These are phyloP conservation scores for Fusarium sp. DNA, from an alignment of 2,329 filamentous ascomycete species.

Conservation along the genomic window DNA sequence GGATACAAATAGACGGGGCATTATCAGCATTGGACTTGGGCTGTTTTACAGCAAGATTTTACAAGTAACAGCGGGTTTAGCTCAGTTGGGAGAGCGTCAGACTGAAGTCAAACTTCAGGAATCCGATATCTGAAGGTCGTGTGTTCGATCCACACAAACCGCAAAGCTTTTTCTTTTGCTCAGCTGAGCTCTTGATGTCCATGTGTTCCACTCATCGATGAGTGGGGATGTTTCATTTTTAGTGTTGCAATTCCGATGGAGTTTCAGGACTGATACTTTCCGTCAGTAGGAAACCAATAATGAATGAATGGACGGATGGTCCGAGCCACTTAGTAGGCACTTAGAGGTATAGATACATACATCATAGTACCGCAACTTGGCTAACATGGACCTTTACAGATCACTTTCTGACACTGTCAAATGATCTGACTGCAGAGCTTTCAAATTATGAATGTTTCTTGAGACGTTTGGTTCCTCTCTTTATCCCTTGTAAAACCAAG, in stretches of 20 bases:
- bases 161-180: slow-evolving; percentile 31
- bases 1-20: not conserved
- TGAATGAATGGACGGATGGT: not conserved
- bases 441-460: not conserved
- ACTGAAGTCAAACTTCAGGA: slow-evolving; percentile 42
- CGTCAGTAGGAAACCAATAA: not conserved
- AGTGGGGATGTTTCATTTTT: not conserved
- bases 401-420: not conserved
- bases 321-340: not conserved
- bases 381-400: not conserved
- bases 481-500: not conserved
- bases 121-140: slow-evolving; percentile 47
- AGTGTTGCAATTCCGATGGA: not conserved
- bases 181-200: not conserved
- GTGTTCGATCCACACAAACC: slow-evolving; percentile 49
- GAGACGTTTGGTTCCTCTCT: not conserved
- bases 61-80: slow-evolving; percentile 44
- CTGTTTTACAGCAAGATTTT: rapidly evolving
- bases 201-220: not conserved
- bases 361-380: not conserved
- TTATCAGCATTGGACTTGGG: rapidly evolving
- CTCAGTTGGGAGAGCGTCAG: slow-evolving; percentile 48
- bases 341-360: not conserved
- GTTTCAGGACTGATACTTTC: not conserved
- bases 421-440: not conserved